Evolutionary conservation across 2,329 filamentous ascomycete species (phyloP), one percentile per base, ranked within the genome.

Genomic region (Bipolaris gigantea): DNA sequence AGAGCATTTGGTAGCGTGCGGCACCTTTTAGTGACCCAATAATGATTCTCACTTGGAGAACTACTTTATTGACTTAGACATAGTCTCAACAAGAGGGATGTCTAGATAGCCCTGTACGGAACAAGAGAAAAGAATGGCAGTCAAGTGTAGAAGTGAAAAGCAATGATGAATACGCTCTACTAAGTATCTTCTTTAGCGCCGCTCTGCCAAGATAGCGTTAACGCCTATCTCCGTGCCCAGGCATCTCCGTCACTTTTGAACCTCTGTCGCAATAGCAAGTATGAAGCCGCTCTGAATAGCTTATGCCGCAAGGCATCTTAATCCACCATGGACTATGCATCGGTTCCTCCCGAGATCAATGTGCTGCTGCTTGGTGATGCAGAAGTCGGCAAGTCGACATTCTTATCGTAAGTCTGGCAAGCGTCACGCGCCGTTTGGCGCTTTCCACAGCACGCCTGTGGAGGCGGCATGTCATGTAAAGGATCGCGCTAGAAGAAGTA

Each of bases 371-470:
- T 87, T 2, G 84, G 84, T 48, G 84, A 86, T 54, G 66, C 78
- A 34, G 82, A 80, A 46, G 83, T 84, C 41, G 84, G 84, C 53
- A 87, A 86, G 72, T 83, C 84, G 46, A 84, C 82, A 9, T 86
- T 87, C 58, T 71, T 87, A 57, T 83, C 83, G 82, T 85, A 76
- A 70, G 82, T 80, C 21, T 57, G 54, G 50, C 48, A 21, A 21
- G 39, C 11, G 4, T 15, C 30, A 27, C 30, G 46, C 33, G 39
- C 32, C 30, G n/a, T 18, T 25, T 21, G 7, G 16, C 21, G 32
- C 21, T 35, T 27, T n/a, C 21, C 21, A 8, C 15, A 35, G 16
- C 45, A 9, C 35, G 33, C 16, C 11, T 23, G 7, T 19, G 5
- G 5, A 41, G 21, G 10, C 27, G 11, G 27, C 10, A 41, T 11